Evolutionary conservation across 352 stramenopile species (phyloP).

Genomic region (Pythium phragmitis): DNA sequence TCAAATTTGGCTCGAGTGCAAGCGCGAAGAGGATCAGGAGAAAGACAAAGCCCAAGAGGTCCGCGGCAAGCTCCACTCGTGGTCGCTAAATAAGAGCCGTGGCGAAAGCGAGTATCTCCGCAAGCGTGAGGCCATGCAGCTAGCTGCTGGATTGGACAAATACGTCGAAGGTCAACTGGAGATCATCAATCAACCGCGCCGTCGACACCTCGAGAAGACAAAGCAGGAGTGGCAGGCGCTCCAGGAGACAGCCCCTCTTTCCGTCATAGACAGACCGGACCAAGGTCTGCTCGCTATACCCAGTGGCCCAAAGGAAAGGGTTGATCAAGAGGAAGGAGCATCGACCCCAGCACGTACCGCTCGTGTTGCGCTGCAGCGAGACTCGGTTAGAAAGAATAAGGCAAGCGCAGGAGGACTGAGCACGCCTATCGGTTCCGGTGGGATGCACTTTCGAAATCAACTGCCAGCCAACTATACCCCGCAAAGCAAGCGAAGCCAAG

Average conservation of each 20-base stretch:
- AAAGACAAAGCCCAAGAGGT: conserved; percentile 53
- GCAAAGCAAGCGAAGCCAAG: conserved; percentile 25
- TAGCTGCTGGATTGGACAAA: conserved; percentile 50
- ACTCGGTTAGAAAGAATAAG: conserved; percentile 33
- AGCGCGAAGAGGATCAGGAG: conserved; percentile 44
- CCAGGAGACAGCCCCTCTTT: conserved; percentile 9
- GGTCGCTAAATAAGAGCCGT: conserved; percentile 61
- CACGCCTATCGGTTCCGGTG: conserved; percentile 31
- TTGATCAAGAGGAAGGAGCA: neutral
- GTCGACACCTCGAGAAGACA: conserved; percentile 19
- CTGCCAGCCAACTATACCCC: conserved; percentile 64
- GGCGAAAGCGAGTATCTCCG: conserved; percentile 65
- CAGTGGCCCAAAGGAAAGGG: neutral
- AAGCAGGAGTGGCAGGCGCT: conserved; percentile 24
- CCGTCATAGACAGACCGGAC: neutral
- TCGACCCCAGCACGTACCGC: neutral
- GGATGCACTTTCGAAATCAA: conserved; percentile 78
- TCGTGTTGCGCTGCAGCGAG: neutral
- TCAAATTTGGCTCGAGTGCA: conserved; percentile 57
- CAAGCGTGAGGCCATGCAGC: conserved; percentile 59
- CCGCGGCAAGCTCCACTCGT: conserved; percentile 45
- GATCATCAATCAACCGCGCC: neutral
- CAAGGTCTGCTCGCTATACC: neutral
- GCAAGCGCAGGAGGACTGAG: conserved; percentile 5
- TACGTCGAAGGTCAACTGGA: conserved; percentile 27